A percentile compares a stretch with the other conserved stretches of the same genome.
phyloP scores from a whole-genome alignment of 2,329 filamentous ascomycete genomes.

The Cordyceps cicadae region DNA sequence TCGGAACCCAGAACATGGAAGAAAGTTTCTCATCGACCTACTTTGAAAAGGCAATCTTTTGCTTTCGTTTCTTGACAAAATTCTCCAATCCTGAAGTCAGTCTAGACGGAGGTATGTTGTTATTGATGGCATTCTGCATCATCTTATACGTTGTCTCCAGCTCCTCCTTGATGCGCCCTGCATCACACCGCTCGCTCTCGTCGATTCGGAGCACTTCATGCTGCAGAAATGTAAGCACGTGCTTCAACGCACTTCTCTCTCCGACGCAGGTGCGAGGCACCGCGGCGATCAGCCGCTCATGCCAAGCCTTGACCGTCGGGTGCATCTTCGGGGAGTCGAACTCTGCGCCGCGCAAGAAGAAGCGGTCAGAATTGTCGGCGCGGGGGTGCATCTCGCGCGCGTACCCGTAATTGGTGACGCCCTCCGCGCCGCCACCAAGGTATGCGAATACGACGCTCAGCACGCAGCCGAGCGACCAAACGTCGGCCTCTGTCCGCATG shows the following conservation, averaged over 20 bases:
- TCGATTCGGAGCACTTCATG: conserved; percentile 18
- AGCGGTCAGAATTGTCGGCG: conserved; percentile 18
- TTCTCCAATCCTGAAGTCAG: conserved; percentile 7
- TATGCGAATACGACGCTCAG: conserved; percentile 31
- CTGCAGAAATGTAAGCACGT: conserved; percentile 22
- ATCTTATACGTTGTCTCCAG: conserved; percentile 11
- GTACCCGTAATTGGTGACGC: conserved; percentile 17
- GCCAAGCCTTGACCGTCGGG: conserved; percentile 15
- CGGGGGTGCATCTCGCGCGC: conserved; percentile 17
- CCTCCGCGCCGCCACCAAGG: conserved; percentile 23
- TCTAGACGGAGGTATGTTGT: background rate
- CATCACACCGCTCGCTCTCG: conserved; percentile 15
- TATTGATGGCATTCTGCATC: background rate
- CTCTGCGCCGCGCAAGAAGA: conserved; percentile 15
- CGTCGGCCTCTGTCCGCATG: conserved; percentile 28
- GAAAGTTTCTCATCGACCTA: background rate
- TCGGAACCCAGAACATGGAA: background rate
- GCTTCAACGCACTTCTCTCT: conserved; percentile 19
- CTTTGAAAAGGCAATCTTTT: background rate
- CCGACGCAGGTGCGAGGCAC: conserved; percentile 13
- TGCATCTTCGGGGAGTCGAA: conserved; percentile 14
- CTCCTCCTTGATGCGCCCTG: conserved; percentile 16
- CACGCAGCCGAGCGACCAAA: conserved; percentile 34
- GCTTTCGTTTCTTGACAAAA: background rate
- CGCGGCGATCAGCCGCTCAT: conserved; percentile 14